Percentiles rank a stretch among this genome's conserved stretches.
phyloP scores from a whole-genome alignment of 2,329 filamentous ascomycete genomes.

The Colletotrichum camelliae region DNA sequence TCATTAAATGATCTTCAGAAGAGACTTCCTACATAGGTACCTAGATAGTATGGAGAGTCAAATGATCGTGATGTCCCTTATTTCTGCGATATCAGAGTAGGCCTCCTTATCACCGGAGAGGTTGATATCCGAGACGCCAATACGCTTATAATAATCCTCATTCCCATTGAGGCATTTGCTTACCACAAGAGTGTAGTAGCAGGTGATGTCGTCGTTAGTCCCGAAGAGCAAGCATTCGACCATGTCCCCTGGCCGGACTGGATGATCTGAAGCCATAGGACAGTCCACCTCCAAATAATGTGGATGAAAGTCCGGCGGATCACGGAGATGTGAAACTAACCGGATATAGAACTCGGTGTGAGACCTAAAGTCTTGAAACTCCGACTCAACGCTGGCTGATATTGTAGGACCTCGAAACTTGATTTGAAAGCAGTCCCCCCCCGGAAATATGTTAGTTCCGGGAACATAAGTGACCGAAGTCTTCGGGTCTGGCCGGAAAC shows the following conservation, averaged over 20 bases:
- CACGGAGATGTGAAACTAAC: not conserved
- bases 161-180: not conserved
- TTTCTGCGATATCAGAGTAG: not conserved
- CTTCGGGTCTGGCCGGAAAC: not conserved
- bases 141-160: not conserved
- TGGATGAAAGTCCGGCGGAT: too few relatives aligned
- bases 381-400: too few relatives aligned
- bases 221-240: not conserved
- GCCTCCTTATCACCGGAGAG: too few relatives aligned
- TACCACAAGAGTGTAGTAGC: not conserved
- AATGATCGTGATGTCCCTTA: rapidly evolving
- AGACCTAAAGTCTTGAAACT: too few relatives aligned
- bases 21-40: too few relatives aligned
- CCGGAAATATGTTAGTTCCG: too few relatives aligned
- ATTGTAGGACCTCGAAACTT: too few relatives aligned
- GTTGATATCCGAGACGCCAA: too few relatives aligned
- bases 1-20: too few relatives aligned
- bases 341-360: not conserved
- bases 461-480: not conserved
- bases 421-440: too few relatives aligned
- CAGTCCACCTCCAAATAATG: too few relatives aligned
- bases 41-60: too few relatives aligned
- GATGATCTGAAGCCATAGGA: not conserved
- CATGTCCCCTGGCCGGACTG: not conserved
- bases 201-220: not conserved